Evolutionary conservation across 2,329 filamentous ascomycete species (phyloP), one percentile per base, ranked within the genome.

Genomic region (Cordyceps cateniannulata): DNA sequence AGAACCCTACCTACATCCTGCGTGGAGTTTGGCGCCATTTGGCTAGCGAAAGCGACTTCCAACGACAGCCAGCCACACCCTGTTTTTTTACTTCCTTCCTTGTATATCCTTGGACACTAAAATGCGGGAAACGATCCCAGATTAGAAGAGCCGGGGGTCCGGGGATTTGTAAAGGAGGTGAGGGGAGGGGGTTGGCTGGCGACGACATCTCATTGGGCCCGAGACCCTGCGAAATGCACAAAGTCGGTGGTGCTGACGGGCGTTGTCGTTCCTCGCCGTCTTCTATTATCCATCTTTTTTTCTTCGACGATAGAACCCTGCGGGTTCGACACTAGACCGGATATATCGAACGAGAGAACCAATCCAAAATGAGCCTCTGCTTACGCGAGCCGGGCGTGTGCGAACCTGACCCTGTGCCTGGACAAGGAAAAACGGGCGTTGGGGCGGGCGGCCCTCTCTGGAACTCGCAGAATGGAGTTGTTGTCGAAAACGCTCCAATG

Each of bases 121-220:
- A 45, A 51, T 59, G 56, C 56, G 56, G 56, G 56, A 59, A 59
- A 59, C 24, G 38, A 59, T 51, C 35, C 56, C 48, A 51, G 56
- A 51, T 59, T 52, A 24, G 56, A 59, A 40, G 35, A 52, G n/a
- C n/a, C 7, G 32, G 25, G 48, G 47, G 56, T 44, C 47, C 35
- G 48, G 35, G 32, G 32, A 48, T 29, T 27, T 5, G 22, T 32
- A 27, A 20, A 8, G 42, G 27, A 29, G 54, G 32, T 24, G 27
- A 25, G 25, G 32, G 22, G 20, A 3, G 8, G 25, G 24, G 14
- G 22, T 20, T 24, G 44, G 29, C 8, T n/a, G 35, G 20, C 27
- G 27, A 42, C 32, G 29, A 47, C 29, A 8, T 9, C 32, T 16
- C 44, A 59, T 51, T 49, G 55, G 29, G 27, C 18, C 25, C 47